Conservation (phyloP, 164 flowering plant species). For the Warburgia ugandensis region DNA sequence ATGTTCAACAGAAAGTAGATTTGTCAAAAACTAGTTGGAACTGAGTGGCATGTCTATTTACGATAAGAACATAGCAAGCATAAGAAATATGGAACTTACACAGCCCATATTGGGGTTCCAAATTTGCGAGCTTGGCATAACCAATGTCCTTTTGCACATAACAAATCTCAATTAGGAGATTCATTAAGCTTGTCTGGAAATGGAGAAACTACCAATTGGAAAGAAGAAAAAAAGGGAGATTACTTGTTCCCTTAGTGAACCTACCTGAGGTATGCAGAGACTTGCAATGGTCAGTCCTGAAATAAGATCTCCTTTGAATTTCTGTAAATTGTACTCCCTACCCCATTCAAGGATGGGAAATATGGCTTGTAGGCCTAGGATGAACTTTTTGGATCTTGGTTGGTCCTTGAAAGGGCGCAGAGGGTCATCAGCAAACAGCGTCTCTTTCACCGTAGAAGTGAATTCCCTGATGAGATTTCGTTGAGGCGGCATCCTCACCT, state of each 20-base stretch:
- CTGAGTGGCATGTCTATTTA: not conserved
- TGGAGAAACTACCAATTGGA: not conserved
- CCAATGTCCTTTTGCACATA: slow-evolving; percentile 52
- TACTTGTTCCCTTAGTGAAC: not conserved
- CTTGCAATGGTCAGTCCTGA: slow-evolving; percentile 87
- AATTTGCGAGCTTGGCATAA: slow-evolving; percentile 61
- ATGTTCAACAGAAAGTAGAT: slow-evolving; percentile 1
- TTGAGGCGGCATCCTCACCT: slow-evolving; percentile 56
- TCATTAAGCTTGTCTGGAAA: not conserved
- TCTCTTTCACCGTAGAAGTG: slow-evolving; percentile 39
- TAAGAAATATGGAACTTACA: slow-evolving; percentile 37
- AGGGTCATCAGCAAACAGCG: slow-evolving; percentile 73
- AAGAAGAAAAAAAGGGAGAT: not conserved
- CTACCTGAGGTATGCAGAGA: slow-evolving; percentile 86
- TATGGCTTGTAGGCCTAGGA: slow-evolving; percentile 53
- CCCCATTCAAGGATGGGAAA: slow-evolving; percentile 77
- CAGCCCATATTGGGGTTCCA: slow-evolving; percentile 56
- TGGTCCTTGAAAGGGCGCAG: slow-evolving; percentile 66
- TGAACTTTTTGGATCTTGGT: slow-evolving; percentile 38
- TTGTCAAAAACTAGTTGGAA: not conserved
- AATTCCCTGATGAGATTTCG: slow-evolving; percentile 50
- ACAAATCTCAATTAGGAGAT: not conserved
- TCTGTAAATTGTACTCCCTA: slow-evolving; percentile 36
- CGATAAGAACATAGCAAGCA: not conserved
- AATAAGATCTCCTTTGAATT: slow-evolving; percentile 61